Base-by-base conservation (phyloP, 1,284 basidiomycete genomes). In the Omphalotus olearius region DNA sequence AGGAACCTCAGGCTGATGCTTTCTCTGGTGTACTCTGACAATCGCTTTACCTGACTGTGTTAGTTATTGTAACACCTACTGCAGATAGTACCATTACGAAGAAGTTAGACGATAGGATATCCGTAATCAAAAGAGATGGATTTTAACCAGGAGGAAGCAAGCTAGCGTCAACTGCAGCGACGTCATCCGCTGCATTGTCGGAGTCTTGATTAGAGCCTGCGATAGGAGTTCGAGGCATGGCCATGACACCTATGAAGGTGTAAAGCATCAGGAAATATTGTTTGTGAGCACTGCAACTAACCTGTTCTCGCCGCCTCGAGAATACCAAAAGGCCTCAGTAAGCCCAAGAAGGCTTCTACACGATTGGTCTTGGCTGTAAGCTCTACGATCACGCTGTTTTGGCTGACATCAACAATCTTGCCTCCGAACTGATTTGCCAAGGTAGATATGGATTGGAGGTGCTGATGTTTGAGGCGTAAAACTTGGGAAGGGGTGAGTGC, bases 281-380 rank as follows among this genome's bases (percentile, higher is more conserved):
- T 23, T 23, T 26, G 17, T 16, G 47, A 55, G 30, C 44, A 51
- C 45, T 47, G 42, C 3, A 0, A 75, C 80, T 56, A 58, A 93
- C 94, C 95, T 40, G 93, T 94, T 48, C 94, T 74, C 17, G 94
- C 92, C 43, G 91, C 88, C 73, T 98, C 96, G 49, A 99, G 78
- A 51, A 99, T 83, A 42, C 97, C 97, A 65, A 96, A 99, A 4
- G 96, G 96, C 66, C 94, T 87, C 59, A 99, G 75, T 43, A 99
- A 75, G 60, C 83, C 87, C 62, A 99, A 74, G 76, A 99, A 98
- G 16, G 93, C 93, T 64, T 99, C 91, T 47, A 98, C 91, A 39
- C 96, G 79, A 40, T 78, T 75, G 49, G 91, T 93, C 78, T 99
- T 99, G 46, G 90, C 97, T 18, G 89, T 88, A 69, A 98, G 73